Percentiles rank a stretch among this genome's conserved stretches.
Evolutionary conservation across 2,329 filamentous ascomycete species (phyloP).

Genomic region (Monosporascus sp.): DNA sequence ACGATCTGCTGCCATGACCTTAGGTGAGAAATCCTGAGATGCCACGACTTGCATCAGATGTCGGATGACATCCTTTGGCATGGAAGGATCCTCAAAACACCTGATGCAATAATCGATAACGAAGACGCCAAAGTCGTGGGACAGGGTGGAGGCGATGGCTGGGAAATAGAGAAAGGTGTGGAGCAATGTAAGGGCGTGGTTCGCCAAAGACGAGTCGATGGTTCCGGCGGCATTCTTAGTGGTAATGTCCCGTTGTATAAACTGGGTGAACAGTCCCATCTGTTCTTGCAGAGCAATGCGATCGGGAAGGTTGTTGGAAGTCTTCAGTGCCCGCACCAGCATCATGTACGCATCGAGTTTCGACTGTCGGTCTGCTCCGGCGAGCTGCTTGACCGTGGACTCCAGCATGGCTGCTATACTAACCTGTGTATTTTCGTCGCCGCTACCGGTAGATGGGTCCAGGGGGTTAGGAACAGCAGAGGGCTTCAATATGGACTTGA

Average conservation of each 20-base stretch:
- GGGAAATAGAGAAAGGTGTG: slow-evolving; percentile 71
- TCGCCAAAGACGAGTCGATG: slow-evolving; percentile 64
- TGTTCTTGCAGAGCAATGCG: slow-evolving; percentile 67
- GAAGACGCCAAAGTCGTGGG: slow-evolving; percentile 74
- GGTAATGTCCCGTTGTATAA: slow-evolving; percentile 76
- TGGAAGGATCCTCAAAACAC: slow-evolving; percentile 60
- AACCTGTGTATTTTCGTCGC: slow-evolving; percentile 33
- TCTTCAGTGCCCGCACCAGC: slow-evolving; percentile 68
- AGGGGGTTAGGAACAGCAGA: slow-evolving; percentile 44
- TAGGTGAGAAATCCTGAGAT: slow-evolving; percentile 70
- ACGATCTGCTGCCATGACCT: slow-evolving; percentile 67
- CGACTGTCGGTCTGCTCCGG: slow-evolving; percentile 64
- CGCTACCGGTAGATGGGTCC: slow-evolving; percentile 36
- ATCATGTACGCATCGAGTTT: slow-evolving; percentile 84
- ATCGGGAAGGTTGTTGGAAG: slow-evolving; percentile 78
- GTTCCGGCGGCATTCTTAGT: slow-evolving; percentile 51
- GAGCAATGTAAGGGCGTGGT: slow-evolving; percentile 73
- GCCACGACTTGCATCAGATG: slow-evolving; percentile 77
- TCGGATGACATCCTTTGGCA: slow-evolving; percentile 72
- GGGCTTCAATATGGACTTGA: slow-evolving; percentile 75
- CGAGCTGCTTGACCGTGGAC: slow-evolving; percentile 76
- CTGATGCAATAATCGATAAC: slow-evolving; percentile 76
- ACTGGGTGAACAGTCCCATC: slow-evolving; percentile 71
- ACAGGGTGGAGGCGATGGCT: slow-evolving; percentile 63
- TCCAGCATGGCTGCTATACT: slow-evolving; percentile 78